phyloP scores from a whole-genome alignment of 176 grass and related monocot genomes.

The Aegilops umbellulata region DNA sequence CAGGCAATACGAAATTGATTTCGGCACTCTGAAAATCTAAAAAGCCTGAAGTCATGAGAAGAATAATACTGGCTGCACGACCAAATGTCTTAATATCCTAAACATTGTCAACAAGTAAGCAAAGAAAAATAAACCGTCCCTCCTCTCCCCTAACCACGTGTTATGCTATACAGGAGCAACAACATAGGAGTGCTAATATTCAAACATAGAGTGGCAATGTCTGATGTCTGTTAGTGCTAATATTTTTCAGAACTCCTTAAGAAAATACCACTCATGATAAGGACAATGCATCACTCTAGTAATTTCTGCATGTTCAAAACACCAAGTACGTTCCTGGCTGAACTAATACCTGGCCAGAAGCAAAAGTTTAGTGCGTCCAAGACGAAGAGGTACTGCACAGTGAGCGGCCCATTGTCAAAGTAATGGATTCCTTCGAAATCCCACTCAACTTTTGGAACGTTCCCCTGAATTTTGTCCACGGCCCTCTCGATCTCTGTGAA shows the following conservation, averaged over 20 bases:
- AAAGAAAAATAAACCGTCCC: neutral
- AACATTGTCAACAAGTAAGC: neutral
- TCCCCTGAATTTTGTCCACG: constrained; percentile 60
- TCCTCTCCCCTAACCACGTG: neutral
- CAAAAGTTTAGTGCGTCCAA: constrained; percentile 90
- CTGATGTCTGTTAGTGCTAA: neutral
- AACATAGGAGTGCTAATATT: no score
- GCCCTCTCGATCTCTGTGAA: constrained; percentile 79
- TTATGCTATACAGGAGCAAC: neutral
- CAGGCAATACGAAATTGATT: neutral
- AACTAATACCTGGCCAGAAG: constrained; percentile 89
- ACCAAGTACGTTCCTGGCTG: neutral
- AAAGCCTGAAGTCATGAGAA: neutral
- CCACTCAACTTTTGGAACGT: constrained; percentile 84
- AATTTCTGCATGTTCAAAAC: neutral
- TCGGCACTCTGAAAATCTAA: neutral
- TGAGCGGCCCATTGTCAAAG: constrained; percentile 80
- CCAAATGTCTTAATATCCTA: neutral
- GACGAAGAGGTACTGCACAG: constrained; percentile 86
- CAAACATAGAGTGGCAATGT: neutral
- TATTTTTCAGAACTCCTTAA: neutral
- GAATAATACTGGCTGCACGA: neutral
- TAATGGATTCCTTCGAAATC: constrained; percentile 98
- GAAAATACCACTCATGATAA: neutral
- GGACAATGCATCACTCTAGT: neutral